Base-by-base conservation (phyloP, 2,329 filamentous ascomycete species). In the Lecanicillium sp. region DNA sequence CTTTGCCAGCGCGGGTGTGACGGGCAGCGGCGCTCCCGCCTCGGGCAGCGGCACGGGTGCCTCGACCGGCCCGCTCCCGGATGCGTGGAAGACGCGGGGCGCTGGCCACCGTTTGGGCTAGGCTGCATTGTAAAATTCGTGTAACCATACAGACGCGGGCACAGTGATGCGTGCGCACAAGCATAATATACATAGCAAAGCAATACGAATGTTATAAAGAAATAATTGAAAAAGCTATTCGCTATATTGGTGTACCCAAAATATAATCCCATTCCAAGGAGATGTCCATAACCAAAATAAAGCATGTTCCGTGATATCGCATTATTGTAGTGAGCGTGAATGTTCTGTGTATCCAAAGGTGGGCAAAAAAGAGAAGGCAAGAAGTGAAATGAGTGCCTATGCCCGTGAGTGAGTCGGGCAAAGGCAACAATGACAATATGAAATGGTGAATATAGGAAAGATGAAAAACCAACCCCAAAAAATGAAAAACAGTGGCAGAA, bases 31-130 rank as follows among this genome's bases (percentile, higher is more conserved):
- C n/a, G 42, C 8, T 15, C 14, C 26, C 4, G 26, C 44, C 7
- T 39, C 37, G 19, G 43, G 42, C n/a, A 27, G 46, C 12, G 41
- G 26, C 17, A 39, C 45, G n/a, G 51, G 51, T 9, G 42, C 45
- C 15, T 37, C 27, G 8, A 57, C 64, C 20, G 75, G 78, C 0
- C 75, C 78, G 9, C 61, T 84, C 17, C 79, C 81, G 0, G 77
- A 83, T 50, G 74, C 80, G 2, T 87, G 84, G 84, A 74, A 72
- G 49, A 76, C 72, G 23, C 72, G 82, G 54, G 84, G 84, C 2
- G 63, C 72, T 6, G 84, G 84, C 1, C 75, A 79, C 32, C 75
- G 84, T 42, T 67, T 87, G 10, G 83, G 83, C 29, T 73, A 64
- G 17, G 20, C 8, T 23, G 10, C 17, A 12, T 44, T 14, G 8